Conservation (phyloP, 306 rosid genomes). For the Delonix regia region DNA sequence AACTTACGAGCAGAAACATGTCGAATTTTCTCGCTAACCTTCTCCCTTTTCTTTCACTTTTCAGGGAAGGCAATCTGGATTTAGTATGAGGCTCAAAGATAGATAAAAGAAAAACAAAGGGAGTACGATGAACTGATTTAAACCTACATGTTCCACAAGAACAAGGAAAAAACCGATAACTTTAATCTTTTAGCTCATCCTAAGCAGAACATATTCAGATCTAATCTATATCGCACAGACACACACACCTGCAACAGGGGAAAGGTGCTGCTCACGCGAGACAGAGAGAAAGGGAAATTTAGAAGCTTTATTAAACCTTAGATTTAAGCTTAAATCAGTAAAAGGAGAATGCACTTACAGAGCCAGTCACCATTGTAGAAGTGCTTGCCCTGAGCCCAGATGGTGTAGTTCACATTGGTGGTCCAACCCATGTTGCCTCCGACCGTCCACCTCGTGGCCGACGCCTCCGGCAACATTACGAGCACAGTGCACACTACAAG, state of each 20-base stretch:
- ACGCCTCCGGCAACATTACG: conserved; percentile 57
- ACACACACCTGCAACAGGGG: not conserved
- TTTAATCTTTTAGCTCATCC: conserved; percentile 26
- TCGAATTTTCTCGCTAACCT: too few species aligned
- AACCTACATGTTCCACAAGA: conserved; percentile 23
- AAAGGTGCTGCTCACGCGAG: not conserved
- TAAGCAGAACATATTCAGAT: conserved; percentile 47
- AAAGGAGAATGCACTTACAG: conserved; percentile 49
- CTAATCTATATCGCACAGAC: conserved; percentile 13
- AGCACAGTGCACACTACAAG: conserved; percentile 38
- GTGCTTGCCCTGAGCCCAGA: conserved; percentile 71
- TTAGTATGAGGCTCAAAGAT: not conserved
- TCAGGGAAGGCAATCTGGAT: not conserved
- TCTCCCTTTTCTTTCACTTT: not conserved
- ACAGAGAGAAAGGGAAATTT: not conserved
- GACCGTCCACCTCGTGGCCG: conserved; percentile 62
- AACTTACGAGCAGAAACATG: too few species aligned
- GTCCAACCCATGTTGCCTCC: conserved; percentile 79
- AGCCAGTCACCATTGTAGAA: conserved; percentile 97
- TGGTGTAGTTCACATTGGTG: conserved; percentile 71
- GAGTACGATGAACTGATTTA: conserved; percentile 10
- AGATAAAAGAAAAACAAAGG: conserved; percentile 8
- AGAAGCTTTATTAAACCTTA: not conserved
- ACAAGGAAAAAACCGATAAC: conserved; percentile 15
- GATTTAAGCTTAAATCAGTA: not conserved